Conservation (phyloP, 2,329 filamentous ascomycete species). For the Fusarium coicis region DNA sequence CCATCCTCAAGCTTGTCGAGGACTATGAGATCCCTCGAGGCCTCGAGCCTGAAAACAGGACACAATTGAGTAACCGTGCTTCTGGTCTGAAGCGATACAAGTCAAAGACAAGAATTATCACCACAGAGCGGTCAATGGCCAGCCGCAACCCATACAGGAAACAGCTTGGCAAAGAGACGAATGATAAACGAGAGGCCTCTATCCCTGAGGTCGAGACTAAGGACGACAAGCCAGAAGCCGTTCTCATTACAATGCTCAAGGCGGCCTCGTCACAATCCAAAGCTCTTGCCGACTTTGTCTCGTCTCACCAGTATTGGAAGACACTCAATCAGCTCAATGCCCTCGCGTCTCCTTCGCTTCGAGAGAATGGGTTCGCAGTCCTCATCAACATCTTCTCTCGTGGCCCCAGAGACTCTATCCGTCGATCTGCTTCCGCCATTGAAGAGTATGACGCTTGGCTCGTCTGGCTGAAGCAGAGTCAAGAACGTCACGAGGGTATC, state of each 20-base stretch:
- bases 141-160: constrained; percentile 69
- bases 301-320: constrained; percentile 86
- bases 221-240: constrained; percentile 58
- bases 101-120: constrained; percentile 68
- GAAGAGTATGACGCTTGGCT: constrained; percentile 86
- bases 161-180: constrained; percentile 37
- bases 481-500: constrained; percentile 78
- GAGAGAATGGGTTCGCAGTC: constrained; percentile 75
- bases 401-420: constrained; percentile 75
- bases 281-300: constrained; percentile 83
- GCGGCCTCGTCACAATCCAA: constrained; percentile 81
- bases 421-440: constrained; percentile 75
- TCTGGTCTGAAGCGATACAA: constrained; percentile 69
- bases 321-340: constrained; percentile 79
- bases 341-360: constrained; percentile 69
- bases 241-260: constrained; percentile 78
- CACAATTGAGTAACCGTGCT: constrained; percentile 77
- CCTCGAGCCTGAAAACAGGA: constrained; percentile 67
- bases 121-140: constrained; percentile 60
- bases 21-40: constrained; percentile 83
- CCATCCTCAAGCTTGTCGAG: constrained; percentile 82
- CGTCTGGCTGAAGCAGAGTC: constrained; percentile 83
- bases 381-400: constrained; percentile 79
- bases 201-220: constrained; percentile 31
- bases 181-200: constrained; percentile 12